phyloP scores from a whole-genome alignment of 768 basidiomycete genomes.

The Mrakia gelida region DNA sequence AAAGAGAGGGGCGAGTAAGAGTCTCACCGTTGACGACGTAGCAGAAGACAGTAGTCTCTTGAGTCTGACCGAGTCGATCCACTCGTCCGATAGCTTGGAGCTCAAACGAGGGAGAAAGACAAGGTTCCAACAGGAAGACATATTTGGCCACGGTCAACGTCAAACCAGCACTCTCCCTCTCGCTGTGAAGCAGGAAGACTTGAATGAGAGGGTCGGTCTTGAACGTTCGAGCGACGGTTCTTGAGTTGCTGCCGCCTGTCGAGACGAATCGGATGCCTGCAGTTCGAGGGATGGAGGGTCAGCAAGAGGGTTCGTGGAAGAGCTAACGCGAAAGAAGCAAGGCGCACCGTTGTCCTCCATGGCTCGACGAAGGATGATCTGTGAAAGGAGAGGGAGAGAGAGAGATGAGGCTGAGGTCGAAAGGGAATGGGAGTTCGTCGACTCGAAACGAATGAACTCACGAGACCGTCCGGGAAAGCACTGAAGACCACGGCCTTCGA shows the following conservation, averaged over 20 bases:
- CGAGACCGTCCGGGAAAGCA: slow-evolving; percentile 18
- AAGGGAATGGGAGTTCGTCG: neutral
- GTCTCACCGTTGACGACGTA: neutral
- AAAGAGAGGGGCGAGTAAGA: neutral
- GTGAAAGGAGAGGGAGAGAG: neutral
- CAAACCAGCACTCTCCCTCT: slow-evolving; percentile 20
- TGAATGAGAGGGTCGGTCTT: neutral
- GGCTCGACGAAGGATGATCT: slow-evolving; percentile 20
- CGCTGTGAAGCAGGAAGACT: slow-evolving; percentile 18
- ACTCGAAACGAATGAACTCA: neutral
- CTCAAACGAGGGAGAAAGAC: slow-evolving; percentile 14
- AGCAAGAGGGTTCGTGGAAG: neutral
- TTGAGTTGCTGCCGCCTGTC: neutral
- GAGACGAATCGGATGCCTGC: slow-evolving; percentile 6
- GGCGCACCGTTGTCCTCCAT: slow-evolving; percentile 5
- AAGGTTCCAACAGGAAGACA: slow-evolving; percentile 13
- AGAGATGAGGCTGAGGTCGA: neutral
- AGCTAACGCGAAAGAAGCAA: neutral
- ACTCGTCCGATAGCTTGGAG: slow-evolving; percentile 29
- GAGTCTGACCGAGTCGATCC: slow-evolving; percentile 22
- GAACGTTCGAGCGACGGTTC: slow-evolving; percentile 17
- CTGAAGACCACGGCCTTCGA: slow-evolving; percentile 26
- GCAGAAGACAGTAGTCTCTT: slow-evolving; percentile 25
- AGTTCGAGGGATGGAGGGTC: neutral
- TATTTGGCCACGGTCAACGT: slow-evolving; percentile 24